A percentile compares a stretch with the other conserved stretches of the same genome.
These are phyloP conservation scores for Salmacisia buchloeana DNA, from an alignment of 1,284 basidiomycete species.

Conservation along the genomic window DNA sequence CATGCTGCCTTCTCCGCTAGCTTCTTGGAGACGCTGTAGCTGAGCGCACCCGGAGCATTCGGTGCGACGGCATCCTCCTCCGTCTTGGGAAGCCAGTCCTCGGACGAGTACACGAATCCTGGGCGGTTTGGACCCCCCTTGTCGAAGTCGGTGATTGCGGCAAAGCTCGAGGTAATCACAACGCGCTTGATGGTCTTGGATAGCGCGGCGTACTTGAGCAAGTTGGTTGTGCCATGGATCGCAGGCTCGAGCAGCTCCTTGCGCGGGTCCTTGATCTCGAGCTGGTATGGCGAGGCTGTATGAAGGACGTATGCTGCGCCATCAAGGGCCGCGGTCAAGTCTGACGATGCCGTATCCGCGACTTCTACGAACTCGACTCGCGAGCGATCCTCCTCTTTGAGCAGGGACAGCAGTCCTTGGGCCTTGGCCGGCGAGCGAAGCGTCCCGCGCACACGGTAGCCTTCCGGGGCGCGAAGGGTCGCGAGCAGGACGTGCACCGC, in stretches of 20 bases:
- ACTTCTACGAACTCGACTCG: conserved; percentile 42
- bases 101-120: conserved; percentile 30
- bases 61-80: conserved; percentile 33
- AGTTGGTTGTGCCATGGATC: conserved; percentile 47
- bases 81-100: conserved; percentile 37
- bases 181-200: conserved; percentile 35
- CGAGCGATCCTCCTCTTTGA: conserved; percentile 20
- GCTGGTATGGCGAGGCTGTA: conserved; percentile 37
- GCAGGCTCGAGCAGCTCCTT: conserved; percentile 49
- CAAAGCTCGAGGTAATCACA: conserved; percentile 44
- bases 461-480: conserved; percentile 26
- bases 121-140: conserved; percentile 39
- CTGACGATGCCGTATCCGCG: conserved; percentile 45
- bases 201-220: conserved; percentile 40
- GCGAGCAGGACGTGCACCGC: conserved; percentile 37
- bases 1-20: conserved; percentile 43
- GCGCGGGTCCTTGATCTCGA: conserved; percentile 43
- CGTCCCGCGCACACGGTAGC: conserved; percentile 40
- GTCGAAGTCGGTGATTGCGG: conserved; percentile 35
- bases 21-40: conserved; percentile 41
- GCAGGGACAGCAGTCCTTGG: conserved; percentile 30
- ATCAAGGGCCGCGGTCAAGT: conserved; percentile 43
- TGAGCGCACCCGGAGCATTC: conserved; percentile 32
- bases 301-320: conserved; percentile 35
- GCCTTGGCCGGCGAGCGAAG: conserved; percentile 30